Evolutionary conservation across 2,329 filamentous ascomycete genomes (phyloP).

Genomic region (Penicillium sp.): DNA sequence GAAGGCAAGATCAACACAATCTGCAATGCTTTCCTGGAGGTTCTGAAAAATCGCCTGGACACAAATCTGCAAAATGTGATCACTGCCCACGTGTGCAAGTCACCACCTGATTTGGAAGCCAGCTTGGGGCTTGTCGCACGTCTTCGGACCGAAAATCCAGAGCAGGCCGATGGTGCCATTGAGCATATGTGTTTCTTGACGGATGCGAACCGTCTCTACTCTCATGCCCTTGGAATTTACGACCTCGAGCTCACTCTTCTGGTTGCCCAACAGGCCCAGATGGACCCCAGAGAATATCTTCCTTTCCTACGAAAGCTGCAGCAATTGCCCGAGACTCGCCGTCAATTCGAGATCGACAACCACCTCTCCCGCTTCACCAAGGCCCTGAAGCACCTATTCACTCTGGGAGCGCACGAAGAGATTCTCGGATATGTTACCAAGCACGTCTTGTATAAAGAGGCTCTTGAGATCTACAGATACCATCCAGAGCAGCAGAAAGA

Average conservation of each 20-base stretch:
- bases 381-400: slow-evolving; percentile 73
- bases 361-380: slow-evolving; percentile 75
- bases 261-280: slow-evolving; percentile 92
- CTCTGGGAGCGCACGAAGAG: slow-evolving; percentile 73
- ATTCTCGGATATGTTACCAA: slow-evolving; percentile 74
- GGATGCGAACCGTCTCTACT: slow-evolving; percentile 88
- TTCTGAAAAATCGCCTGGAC: slow-evolving; percentile 61
- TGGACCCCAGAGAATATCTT: slow-evolving; percentile 91
- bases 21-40: slow-evolving; percentile 77
- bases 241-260: slow-evolving; percentile 85
- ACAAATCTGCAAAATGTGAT: slow-evolving; percentile 84
- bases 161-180: slow-evolving; percentile 80
- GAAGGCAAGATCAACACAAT: slow-evolving; percentile 76
- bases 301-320: slow-evolving; percentile 90
- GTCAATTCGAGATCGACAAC: slow-evolving; percentile 84
- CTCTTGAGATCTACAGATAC: slow-evolving; percentile 81
- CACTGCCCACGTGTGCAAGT: slow-evolving; percentile 92
- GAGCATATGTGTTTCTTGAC: slow-evolving; percentile 98
- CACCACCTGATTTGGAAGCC: slow-evolving; percentile 82
- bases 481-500: slow-evolving; percentile 64
- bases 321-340: slow-evolving; percentile 66
- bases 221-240: slow-evolving; percentile 86
- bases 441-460: slow-evolving; percentile 74
- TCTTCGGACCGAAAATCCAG: slow-evolving; percentile 58
- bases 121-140: slow-evolving; percentile 77